These are phyloP conservation scores for Macadamia tetraphylla DNA, from an alignment of 164 flowering plant genomes.

Conservation along the genomic window DNA sequence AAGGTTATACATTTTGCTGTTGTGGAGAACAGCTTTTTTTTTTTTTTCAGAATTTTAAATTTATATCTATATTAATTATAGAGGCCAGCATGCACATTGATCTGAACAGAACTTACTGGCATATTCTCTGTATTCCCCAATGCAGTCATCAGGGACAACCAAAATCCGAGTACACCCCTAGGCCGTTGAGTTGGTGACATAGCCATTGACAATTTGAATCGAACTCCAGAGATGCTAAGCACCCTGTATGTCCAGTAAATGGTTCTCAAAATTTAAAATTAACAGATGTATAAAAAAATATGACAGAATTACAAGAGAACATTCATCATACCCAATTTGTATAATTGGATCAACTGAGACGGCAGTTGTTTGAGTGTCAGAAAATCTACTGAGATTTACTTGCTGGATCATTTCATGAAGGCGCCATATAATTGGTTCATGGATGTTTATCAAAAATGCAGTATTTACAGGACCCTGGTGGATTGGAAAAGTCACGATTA, in stretches of 20 bases:
- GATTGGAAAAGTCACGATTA: background rate
- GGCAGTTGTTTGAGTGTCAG: constrained; percentile 51
- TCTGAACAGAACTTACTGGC: constrained; percentile 52
- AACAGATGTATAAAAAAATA: constrained; percentile 1
- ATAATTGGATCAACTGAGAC: constrained; percentile 93
- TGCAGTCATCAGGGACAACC: constrained; percentile 99
- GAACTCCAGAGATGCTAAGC: constrained; percentile 81
- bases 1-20: too few species aligned
- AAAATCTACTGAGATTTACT: constrained; percentile 50
- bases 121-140: constrained; percentile 97
- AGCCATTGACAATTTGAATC: constrained; percentile 84
- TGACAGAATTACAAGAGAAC: background rate
- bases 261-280: constrained; percentile 4
- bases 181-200: constrained; percentile 99
- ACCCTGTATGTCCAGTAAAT: constrained; percentile 46
- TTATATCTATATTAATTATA: too few species aligned
- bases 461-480: constrained; percentile 86
- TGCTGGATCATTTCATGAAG: constrained; percentile 95
- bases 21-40: too few species aligned
- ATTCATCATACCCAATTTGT: constrained; percentile 71
- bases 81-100: too few species aligned
- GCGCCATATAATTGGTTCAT: constrained; percentile 99
- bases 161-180: constrained; percentile 97
- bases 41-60: too few species aligned
- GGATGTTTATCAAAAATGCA: constrained; percentile 79